Evolutionary conservation across 2,329 filamentous ascomycete genomes (phyloP), one percentile per base, ranked within the genome.

Genomic region (Colletotrichum sp.): DNA sequence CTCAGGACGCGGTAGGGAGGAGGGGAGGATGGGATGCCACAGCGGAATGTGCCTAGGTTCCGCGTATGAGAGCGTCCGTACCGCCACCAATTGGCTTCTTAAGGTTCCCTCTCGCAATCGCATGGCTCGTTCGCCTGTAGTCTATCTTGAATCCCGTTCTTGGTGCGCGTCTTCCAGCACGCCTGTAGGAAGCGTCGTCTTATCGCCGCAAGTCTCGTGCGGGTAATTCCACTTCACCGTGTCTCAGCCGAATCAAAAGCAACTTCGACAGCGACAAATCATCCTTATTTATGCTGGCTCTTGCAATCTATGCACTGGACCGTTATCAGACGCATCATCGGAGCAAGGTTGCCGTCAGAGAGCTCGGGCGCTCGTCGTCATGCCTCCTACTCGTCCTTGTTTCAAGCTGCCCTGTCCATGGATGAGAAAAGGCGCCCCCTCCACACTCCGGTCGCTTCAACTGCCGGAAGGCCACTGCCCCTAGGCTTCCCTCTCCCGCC

Each of bases 11-110:
- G 52, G 52, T 59, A 34, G 49, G 34, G 61, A 36, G 61, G 61
- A 61, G 29, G 16, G 36, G 36, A 59, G 39, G 34, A 34, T 64
- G 30, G 29, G 36, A 64, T 65, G 61, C 61, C 68, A 52, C 62
- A 57, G 63, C 55, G 61, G 61, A 59, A 71, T 65, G 68, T 22
- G 44, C 44, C n/a, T 52, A 22, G 44, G 44, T 52, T 52, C 44
- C 44, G 44, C 44, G 44, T 52, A 52, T 22, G 44, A 52, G 44
- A 52, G 44, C 25, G 67, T 22, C 36, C 9, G 27, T 32, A 44
- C 69, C 69, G 69, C 73, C 73, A 64, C 73, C 73, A 68, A 69
- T 72, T 76, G 55, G 63, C 73, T 76, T 76, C 69, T 72, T 34
- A n/a, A 52, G 44, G 55, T 32, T 62, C 30, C 30, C 62, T 72